Conservation (phyloP, 2,329 filamentous ascomycete species). For the Verticillium isaacii region DNA sequence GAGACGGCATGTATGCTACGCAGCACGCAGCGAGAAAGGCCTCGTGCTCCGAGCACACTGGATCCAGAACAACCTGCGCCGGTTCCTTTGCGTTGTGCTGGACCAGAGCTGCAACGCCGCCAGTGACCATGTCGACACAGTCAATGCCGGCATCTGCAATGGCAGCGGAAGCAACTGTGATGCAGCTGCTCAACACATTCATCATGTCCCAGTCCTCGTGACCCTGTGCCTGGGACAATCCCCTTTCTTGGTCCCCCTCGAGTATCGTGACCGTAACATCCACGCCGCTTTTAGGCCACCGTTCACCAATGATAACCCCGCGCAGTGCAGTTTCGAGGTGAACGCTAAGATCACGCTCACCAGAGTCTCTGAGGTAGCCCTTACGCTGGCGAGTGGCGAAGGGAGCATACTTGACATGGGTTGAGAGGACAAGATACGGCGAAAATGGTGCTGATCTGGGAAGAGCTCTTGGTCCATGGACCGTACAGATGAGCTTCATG, state of each 20-base stretch:
- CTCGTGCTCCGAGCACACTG: slow-evolving; percentile 74
- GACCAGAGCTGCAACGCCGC: slow-evolving; percentile 82
- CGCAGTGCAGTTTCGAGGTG: slow-evolving; percentile 88
- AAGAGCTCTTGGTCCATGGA: slow-evolving; percentile 88
- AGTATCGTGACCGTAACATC: slow-evolving; percentile 91
- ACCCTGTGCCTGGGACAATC: slow-evolving; percentile 37
- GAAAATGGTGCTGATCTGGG: slow-evolving; percentile 88
- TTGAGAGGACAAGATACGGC: slow-evolving; percentile 84
- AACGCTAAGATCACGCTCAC: slow-evolving; percentile 82
- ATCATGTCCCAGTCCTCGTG: slow-evolving; percentile 79
- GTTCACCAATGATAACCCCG: slow-evolving; percentile 84
- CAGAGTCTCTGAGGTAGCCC: slow-evolving; percentile 80
- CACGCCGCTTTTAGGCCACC: slow-evolving; percentile 98
- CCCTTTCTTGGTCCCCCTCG: slow-evolving; percentile 82
- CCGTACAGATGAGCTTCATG: slow-evolving; percentile 87
- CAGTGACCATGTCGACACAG: slow-evolving; percentile 84
- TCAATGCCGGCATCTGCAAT: slow-evolving; percentile 94
- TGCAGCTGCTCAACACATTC: slow-evolving; percentile 86
- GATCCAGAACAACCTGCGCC: slow-evolving; percentile 63
- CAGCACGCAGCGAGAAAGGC: slow-evolving; percentile 79
- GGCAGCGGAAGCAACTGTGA: slow-evolving; percentile 89
- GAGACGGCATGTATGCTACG: slow-evolving; percentile 78
- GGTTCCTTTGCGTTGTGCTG: slow-evolving; percentile 25
- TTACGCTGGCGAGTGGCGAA: slow-evolving; percentile 81
- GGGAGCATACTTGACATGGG: slow-evolving; percentile 93